A percentile compares a stretch with the other conserved stretches of the same genome.
Evolutionary conservation across 176 grass and related monocot genomes (phyloP).

Genomic region (Areca catechu): DNA sequence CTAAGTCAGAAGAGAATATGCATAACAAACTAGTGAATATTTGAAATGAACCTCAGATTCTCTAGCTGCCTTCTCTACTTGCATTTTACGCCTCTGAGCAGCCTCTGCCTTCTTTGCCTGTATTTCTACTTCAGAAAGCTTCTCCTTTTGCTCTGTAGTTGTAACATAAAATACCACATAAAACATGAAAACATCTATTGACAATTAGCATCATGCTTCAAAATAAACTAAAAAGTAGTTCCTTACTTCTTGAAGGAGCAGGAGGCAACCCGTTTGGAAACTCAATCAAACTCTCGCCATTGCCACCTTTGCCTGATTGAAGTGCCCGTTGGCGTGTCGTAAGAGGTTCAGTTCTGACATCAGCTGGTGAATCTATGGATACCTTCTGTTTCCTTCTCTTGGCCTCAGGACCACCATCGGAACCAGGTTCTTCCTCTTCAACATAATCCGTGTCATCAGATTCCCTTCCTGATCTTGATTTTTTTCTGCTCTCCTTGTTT

Average conservation of each 20-base stretch:
- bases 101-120: constrained; percentile 83
- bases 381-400: constrained; percentile 20
- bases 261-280: constrained; percentile 82
- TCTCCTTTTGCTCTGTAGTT: constrained; percentile 72
- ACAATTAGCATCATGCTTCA: too few species aligned
- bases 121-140: constrained; percentile 68
- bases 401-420: constrained; percentile 38
- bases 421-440: constrained; percentile 59
- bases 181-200: too few species aligned
- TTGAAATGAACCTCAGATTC: constrained; percentile 62
- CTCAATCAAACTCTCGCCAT: constrained; percentile 68
- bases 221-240: background rate
- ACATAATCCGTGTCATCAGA: constrained; percentile 40
- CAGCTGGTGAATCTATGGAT: constrained; percentile 28
- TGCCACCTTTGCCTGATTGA: constrained; percentile 58
- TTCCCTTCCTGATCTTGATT: constrained; percentile 24
- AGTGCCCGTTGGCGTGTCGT: constrained; percentile 84
- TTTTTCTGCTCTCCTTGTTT: constrained; percentile 43
- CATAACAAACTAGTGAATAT: background rate
- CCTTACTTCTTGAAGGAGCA: constrained; percentile 87
- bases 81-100: constrained; percentile 94
- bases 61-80: constrained; percentile 86
- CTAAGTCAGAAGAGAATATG: too few species aligned
- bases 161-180: constrained; percentile 1
- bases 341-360: constrained; percentile 35